These are phyloP conservation scores for Nephromyces sp. DNA, from an alignment of 169 alveolate species.

Conservation along the genomic window DNA sequence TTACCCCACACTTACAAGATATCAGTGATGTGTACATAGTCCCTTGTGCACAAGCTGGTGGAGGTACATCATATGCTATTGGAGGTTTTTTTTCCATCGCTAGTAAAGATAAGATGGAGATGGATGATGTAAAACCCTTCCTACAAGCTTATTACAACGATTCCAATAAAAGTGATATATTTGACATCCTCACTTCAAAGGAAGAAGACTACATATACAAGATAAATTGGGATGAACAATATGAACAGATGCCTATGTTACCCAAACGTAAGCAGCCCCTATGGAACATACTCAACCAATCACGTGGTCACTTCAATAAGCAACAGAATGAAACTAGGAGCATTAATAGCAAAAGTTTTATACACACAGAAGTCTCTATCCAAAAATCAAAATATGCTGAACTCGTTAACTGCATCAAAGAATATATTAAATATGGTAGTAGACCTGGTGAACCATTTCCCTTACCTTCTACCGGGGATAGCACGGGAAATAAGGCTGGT, in stretches of 20 bases:
- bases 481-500: background rate
- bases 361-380: conserved; percentile 12
- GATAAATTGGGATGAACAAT: conserved; percentile 21
- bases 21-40: background rate
- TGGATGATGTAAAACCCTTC: background rate
- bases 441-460: conserved; percentile 24
- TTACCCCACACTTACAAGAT: background rate
- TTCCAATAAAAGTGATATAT: background rate
- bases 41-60: conserved; percentile 20
- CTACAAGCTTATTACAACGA: background rate
- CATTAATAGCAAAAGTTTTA: background rate
- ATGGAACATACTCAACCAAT: conserved; percentile 14
- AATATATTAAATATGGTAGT: conserved; percentile 24
- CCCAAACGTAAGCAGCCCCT: conserved; percentile 33
- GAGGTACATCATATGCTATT: conserved; percentile 24
- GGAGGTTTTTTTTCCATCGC: conserved; percentile 17
- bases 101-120: background rate
- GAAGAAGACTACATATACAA: background rate
- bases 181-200: conserved; percentile 3
- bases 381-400: conserved; percentile 20
- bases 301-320: background rate
- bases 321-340: background rate
- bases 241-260: conserved; percentile 28
- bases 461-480: background rate
- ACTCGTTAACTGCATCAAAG: conserved; percentile 8